phyloP scores from a whole-genome alignment of 192 early-diverging fungal species.

The Backusella sp. region DNA sequence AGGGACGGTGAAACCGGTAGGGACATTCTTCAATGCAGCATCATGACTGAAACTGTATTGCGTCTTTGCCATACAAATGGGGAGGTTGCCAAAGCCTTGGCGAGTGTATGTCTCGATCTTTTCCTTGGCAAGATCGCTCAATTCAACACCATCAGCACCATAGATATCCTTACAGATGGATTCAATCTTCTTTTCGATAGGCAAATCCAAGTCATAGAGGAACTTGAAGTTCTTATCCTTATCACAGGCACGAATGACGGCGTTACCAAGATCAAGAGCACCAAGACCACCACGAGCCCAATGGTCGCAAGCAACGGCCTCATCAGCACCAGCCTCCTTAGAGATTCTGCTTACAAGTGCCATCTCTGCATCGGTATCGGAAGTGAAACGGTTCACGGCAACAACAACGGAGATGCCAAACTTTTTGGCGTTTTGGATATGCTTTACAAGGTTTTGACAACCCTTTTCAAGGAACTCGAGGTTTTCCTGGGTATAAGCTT shows the following conservation, averaged over 20 bases:
- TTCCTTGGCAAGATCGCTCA: conserved; percentile 77
- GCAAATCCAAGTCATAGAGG: conserved; percentile 79
- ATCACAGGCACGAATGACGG: conserved; percentile 74
- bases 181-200: conserved; percentile 91
- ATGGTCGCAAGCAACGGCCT: conserved; percentile 86
- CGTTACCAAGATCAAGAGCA: conserved; percentile 82
- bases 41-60: conserved; percentile 93
- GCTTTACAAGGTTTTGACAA: conserved; percentile 83
- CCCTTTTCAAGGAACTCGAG: conserved; percentile 82
- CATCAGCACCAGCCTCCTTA: conserved; percentile 80
- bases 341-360: conserved; percentile 73
- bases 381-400: conserved; percentile 17
- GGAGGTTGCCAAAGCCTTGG: conserved; percentile 85
- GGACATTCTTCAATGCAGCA: conserved; percentile 89
- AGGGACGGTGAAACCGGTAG: conserved; percentile 88
- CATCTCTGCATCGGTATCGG: conserved; percentile 84
- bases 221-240: conserved; percentile 67
- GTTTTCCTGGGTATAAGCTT: conserved; percentile 87
- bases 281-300: conserved; percentile 95
- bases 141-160: conserved; percentile 89
- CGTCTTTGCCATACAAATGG: conserved; percentile 99
- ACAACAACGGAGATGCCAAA: conserved; percentile 41
- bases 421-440: conserved; percentile 88
- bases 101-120: conserved; percentile 88
- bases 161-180: conserved; percentile 92